These are phyloP conservation scores for Podospora appendiculata DNA, from an alignment of 495 filamentous ascomycete genomes.

Conservation along the genomic window DNA sequence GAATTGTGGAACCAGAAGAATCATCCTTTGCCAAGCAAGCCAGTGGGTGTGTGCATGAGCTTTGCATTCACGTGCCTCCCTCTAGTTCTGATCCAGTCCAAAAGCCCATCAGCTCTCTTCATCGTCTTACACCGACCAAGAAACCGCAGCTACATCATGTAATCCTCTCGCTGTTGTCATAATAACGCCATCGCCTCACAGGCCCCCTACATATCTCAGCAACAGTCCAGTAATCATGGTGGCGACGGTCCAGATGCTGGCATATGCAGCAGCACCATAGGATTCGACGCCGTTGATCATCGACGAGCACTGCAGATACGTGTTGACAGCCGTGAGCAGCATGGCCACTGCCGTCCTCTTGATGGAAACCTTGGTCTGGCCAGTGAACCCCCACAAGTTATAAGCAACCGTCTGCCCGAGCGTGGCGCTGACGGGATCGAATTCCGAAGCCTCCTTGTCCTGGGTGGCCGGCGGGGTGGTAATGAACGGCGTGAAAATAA, in stretches of 20 bases:
- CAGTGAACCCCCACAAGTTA: conserved; percentile 54
- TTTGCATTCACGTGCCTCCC: not conserved
- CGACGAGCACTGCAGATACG: conserved; percentile 53
- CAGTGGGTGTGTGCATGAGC: not conserved
- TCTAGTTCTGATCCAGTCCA: conserved; percentile 1
- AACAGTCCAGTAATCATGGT: conserved; percentile 48
- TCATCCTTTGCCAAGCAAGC: not conserved
- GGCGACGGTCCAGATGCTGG: conserved; percentile 60
- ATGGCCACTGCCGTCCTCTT: conserved; percentile 56
- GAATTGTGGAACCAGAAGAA: not conserved
- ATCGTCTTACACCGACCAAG: too few species aligned
- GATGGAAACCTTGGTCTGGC: conserved; percentile 57
- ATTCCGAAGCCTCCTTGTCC: conserved; percentile 29
- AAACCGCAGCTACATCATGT: too few species aligned
- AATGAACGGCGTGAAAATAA: conserved; percentile 67
- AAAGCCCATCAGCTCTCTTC: too few species aligned
- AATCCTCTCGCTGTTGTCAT: too few species aligned
- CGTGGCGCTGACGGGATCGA: conserved; percentile 46
- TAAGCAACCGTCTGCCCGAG: conserved; percentile 52
- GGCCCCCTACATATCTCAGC: conserved; percentile 33
- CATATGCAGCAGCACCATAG: conserved; percentile 60
- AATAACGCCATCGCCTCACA: too few species aligned
- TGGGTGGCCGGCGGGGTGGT: conserved; percentile 34
- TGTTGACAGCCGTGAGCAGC: conserved; percentile 49
- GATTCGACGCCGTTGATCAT: conserved; percentile 60